Percentiles rank a stretch among this genome's conserved stretches.
Evolutionary conservation across 2,329 filamentous ascomycete species (phyloP).

Genomic region (Beauveria sp.): DNA sequence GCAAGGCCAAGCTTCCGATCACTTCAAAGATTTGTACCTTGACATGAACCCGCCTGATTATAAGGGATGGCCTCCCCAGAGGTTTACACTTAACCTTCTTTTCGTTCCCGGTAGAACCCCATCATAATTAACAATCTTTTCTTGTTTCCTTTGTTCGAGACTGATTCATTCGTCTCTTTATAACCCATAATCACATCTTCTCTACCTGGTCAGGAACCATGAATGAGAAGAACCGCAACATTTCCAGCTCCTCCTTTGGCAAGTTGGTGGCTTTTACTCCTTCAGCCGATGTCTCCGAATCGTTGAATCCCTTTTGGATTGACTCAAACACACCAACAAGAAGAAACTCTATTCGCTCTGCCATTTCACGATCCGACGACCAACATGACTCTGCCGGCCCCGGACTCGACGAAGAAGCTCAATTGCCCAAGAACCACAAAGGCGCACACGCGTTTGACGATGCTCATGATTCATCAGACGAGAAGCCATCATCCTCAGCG

Average conservation of each 20-base stretch:
- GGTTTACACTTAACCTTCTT: not conserved
- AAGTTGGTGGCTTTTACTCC: not conserved
- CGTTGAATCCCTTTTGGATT: not conserved
- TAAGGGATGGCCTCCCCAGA: not conserved
- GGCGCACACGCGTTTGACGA: not conserved
- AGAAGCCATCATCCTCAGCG: not conserved
- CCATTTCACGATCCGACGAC: not conserved
- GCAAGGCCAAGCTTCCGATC: not conserved
- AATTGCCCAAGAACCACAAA: not conserved
- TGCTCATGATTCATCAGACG: not conserved
- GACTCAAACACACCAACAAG: slow-evolving; percentile 6
- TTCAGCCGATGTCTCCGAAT: not conserved
- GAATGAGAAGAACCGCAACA: not conserved
- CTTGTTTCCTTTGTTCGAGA: not conserved
- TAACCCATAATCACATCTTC: not conserved
- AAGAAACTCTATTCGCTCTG: slow-evolving; percentile 1
- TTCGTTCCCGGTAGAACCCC: not conserved
- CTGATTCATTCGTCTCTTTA: not conserved
- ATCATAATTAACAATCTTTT: not conserved
- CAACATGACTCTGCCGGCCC: not conserved
- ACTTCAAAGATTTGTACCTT: not conserved
- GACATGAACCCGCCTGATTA: not conserved
- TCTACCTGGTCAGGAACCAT: not conserved
- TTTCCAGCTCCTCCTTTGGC: not conserved
- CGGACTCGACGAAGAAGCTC: slow-evolving; percentile 2